Conservation (phyloP, 768 basidiomycete genomes). For the Pleurotus cornucopiae region DNA sequence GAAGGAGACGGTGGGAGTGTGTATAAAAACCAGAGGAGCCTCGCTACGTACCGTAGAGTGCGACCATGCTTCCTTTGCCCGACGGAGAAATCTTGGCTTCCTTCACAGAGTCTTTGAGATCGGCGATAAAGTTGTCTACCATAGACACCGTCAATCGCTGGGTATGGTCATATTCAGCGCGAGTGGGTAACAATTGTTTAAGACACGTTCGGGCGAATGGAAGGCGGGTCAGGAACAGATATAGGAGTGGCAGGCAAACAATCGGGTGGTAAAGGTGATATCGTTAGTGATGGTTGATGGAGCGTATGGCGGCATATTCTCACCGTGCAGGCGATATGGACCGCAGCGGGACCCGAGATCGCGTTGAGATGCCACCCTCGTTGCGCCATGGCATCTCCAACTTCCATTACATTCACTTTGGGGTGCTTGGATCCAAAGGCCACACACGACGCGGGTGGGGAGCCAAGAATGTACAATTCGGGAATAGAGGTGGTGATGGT, state of each 20-base stretch:
- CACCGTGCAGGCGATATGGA: slow-evolving; percentile 95
- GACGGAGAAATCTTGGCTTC: slow-evolving; percentile 63
- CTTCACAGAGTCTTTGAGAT: slow-evolving; percentile 73
- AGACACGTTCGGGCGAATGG: slow-evolving; percentile 1
- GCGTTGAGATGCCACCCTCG: slow-evolving; percentile 93
- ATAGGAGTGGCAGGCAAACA: neutral
- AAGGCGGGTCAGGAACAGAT: neutral
- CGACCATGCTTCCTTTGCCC: slow-evolving; percentile 86
- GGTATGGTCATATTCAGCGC: slow-evolving; percentile 5
- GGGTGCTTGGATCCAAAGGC: slow-evolving; percentile 73
- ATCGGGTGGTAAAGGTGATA: neutral
- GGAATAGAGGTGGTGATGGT: slow-evolving; percentile 66
- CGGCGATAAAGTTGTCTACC: slow-evolving; percentile 77
- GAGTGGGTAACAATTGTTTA: slow-evolving; percentile 5
- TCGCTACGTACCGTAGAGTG: slow-evolving; percentile 71
- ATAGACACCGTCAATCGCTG: slow-evolving; percentile 77
- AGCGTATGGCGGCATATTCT: slow-evolving; percentile 19
- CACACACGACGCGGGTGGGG: slow-evolving; percentile 86
- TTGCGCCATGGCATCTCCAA: slow-evolving; percentile 85
- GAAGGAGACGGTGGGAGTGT: neutral
- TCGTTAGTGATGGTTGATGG: too few relatives aligned
- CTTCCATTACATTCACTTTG: slow-evolving; percentile 72
- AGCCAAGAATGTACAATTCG: slow-evolving; percentile 85
- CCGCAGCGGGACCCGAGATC: slow-evolving; percentile 68
- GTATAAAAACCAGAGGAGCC: slow-evolving; percentile 9